Percentiles rank a stretch among this genome's conserved stretches.
These are phyloP conservation scores for Ceratobasidium sp. DNA, from an alignment of 1,284 basidiomycete species.

Conservation along the genomic window DNA sequence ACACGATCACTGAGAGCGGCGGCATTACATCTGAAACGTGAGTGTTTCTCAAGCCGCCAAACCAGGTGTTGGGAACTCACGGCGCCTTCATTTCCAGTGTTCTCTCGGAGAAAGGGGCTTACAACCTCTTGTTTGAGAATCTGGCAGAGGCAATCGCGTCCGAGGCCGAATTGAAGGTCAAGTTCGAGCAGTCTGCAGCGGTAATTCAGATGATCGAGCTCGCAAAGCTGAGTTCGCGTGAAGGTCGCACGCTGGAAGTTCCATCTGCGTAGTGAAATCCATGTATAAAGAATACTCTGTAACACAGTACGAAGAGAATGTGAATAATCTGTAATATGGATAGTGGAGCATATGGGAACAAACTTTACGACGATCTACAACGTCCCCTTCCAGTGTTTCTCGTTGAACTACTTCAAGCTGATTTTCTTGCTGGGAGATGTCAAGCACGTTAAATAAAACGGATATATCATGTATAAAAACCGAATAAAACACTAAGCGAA, in stretches of 20 bases:
- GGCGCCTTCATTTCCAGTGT: slow-evolving; percentile 37
- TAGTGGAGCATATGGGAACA: no score
- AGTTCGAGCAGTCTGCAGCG: slow-evolving; percentile 73
- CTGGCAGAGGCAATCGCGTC: slow-evolving; percentile 70
- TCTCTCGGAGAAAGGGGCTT: slow-evolving; percentile 68
- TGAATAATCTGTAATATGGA: background rate
- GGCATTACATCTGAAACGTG: slow-evolving; percentile 59
- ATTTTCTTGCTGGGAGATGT: slow-evolving; percentile 71
- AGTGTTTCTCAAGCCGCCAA: background rate
- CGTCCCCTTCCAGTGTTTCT: slow-evolving; percentile 84
- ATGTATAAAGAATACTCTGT: background rate
- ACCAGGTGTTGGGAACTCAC: background rate
- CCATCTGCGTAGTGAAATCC: background rate
- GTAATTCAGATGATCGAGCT: slow-evolving; percentile 81
- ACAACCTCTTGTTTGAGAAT: slow-evolving; percentile 71
- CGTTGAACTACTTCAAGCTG: slow-evolving; percentile 76
- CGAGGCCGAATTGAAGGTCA: slow-evolving; percentile 65
- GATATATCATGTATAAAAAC: slow-evolving; percentile 62
- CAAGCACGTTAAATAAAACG: slow-evolving; percentile 52
- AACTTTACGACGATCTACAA: slow-evolving; percentile 67
- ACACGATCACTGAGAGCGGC: slow-evolving; percentile 63
- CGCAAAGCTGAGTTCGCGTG: slow-evolving; percentile 53
- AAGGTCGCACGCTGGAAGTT: slow-evolving; percentile 35
- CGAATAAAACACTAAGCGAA: slow-evolving; percentile 81
- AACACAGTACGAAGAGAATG: background rate